Evolutionary conservation across 1,284 basidiomycete genomes (phyloP).

Genomic region (Irpex rosettiformis): DNA sequence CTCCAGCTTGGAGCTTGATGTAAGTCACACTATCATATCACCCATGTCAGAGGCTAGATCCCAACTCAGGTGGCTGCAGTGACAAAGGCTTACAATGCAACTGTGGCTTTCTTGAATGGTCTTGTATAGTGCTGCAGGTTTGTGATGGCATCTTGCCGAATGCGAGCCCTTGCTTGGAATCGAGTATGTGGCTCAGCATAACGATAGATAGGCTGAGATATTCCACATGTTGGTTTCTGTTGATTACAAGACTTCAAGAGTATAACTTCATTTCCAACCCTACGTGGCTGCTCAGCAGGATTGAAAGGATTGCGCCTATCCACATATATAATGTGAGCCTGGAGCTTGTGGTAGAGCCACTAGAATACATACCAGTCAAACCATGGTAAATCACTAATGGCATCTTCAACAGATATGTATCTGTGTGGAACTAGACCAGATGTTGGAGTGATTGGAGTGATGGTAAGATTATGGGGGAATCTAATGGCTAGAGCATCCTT

Average conservation of each 20-base stretch:
- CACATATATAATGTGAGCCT: conserved; percentile 5
- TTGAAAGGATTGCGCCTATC: not conserved
- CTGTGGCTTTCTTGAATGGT: conserved; percentile 33
- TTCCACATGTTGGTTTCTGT: not conserved
- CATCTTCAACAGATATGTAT: conserved; percentile 59
- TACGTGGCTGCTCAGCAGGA: not conserved
- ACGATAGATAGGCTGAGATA: conserved; percentile 33
- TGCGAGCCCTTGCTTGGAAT: conserved; percentile 46
- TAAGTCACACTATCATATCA: conserved; percentile 39
- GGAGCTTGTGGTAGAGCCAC: not conserved
- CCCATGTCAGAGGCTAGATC: not conserved
- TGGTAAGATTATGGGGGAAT: conserved; percentile 35
- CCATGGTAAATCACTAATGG: conserved; percentile 61
- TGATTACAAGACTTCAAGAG: not conserved
- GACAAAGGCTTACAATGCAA: conserved; percentile 33
- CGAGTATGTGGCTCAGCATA: conserved; percentile 40
- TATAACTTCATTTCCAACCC: not conserved
- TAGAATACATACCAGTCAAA: conserved; percentile 59
- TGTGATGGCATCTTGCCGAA: conserved; percentile 26
- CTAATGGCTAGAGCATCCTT: conserved; percentile 44
- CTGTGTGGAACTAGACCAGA: conserved; percentile 49
- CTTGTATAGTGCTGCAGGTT: conserved; percentile 53
- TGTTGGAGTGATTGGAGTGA: conserved; percentile 44
- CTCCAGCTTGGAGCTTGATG: conserved; percentile 47
- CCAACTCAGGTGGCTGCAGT: not conserved